Percentiles rank a stretch among this genome's conserved stretches.
These are phyloP conservation scores for Aureobasidium lini DNA, from an alignment of 2,329 filamentous ascomycete species.

Conservation along the genomic window DNA sequence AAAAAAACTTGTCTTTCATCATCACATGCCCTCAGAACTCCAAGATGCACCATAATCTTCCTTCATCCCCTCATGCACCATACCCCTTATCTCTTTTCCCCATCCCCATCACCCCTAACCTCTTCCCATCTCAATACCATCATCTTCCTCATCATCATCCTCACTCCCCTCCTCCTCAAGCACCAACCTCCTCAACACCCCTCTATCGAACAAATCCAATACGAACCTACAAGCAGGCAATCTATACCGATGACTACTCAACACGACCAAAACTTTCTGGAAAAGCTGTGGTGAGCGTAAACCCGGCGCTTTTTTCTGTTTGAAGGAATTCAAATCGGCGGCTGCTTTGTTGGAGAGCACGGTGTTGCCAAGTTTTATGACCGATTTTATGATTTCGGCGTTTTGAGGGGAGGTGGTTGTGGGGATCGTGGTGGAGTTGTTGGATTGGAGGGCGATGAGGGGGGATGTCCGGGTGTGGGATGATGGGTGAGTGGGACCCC, in stretches of 20 bases:
- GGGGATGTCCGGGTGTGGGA: neutral
- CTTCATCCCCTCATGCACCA: neutral
- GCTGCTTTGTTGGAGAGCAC: conserved; percentile 85
- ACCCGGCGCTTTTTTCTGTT: conserved; percentile 62
- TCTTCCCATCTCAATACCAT: neutral
- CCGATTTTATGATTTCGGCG: conserved; percentile 70
- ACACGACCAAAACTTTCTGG: conserved; percentile 71
- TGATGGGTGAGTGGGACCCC: conserved; percentile 19
- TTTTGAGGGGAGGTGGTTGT: conserved; percentile 50
- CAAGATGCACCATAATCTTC: neutral
- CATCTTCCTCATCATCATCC: neutral
- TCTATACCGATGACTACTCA: conserved; percentile 85
- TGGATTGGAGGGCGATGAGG: neutral
- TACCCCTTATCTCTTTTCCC: neutral
- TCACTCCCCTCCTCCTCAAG: conserved; percentile 57
- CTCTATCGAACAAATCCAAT: conserved; percentile 89
- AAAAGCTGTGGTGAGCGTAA: conserved; percentile 76
- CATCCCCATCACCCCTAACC: neutral
- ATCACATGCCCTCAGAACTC: no score
- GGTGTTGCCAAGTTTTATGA: conserved; percentile 85
- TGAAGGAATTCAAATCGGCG: conserved; percentile 67
- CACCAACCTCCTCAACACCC: conserved; percentile 75
- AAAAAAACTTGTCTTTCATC: neutral
- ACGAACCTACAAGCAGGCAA: conserved; percentile 82
- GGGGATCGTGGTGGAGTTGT: conserved; percentile 9